Evolutionary conservation across 371 early-diverging fungal genomes (phyloP).

Genomic region (Ordospora pajunii): DNA sequence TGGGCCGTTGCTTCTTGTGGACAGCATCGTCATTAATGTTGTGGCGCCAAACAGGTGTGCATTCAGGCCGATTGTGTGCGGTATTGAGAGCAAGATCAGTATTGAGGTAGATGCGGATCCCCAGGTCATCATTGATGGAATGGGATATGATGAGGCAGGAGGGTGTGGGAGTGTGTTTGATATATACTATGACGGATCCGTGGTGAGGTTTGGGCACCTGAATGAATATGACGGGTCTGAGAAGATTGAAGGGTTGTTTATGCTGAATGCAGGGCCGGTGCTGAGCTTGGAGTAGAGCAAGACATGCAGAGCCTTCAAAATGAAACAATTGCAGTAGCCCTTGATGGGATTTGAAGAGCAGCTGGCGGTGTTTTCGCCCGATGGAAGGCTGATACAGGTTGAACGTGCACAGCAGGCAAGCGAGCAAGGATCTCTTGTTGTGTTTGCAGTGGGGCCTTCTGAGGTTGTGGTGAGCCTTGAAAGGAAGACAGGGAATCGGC

Average conservation of each 20-base stretch:
- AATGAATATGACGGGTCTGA: neutral
- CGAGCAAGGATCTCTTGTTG: slow-evolving; percentile 73
- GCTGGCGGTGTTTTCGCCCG: slow-evolving; percentile 95
- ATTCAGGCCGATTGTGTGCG: slow-evolving; percentile 22
- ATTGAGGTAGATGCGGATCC: neutral
- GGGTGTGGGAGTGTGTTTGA: slow-evolving; percentile 58
- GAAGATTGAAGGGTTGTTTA: neutral
- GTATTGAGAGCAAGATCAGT: neutral
- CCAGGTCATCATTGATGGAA: neutral
- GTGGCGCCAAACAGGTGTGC: slow-evolving; percentile 17
- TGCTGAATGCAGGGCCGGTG: neutral
- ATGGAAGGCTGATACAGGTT: slow-evolving; percentile 98
- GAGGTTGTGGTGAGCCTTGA: slow-evolving; percentile 65
- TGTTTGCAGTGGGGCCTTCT: slow-evolving; percentile 39
- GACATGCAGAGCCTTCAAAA: neutral
- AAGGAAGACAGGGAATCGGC: slow-evolving; percentile 81
- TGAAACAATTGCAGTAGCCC: slow-evolving; percentile 9
- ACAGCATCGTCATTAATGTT: slow-evolving; percentile 19
- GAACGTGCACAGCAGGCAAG: slow-evolving; percentile 98
- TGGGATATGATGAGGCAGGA: slow-evolving; percentile 41
- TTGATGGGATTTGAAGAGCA: slow-evolving; percentile 63
- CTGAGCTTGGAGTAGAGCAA: neutral
- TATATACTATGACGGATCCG: slow-evolving; percentile 10
- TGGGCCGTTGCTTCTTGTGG: slow-evolving; percentile 39
- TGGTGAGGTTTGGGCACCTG: neutral